A percentile compares a stretch with the other conserved stretches of the same genome.
These are phyloP conservation scores for Drechslerella stenobrocha DNA, from an alignment of 2,329 filamentous ascomycete genomes.

Conservation along the genomic window DNA sequence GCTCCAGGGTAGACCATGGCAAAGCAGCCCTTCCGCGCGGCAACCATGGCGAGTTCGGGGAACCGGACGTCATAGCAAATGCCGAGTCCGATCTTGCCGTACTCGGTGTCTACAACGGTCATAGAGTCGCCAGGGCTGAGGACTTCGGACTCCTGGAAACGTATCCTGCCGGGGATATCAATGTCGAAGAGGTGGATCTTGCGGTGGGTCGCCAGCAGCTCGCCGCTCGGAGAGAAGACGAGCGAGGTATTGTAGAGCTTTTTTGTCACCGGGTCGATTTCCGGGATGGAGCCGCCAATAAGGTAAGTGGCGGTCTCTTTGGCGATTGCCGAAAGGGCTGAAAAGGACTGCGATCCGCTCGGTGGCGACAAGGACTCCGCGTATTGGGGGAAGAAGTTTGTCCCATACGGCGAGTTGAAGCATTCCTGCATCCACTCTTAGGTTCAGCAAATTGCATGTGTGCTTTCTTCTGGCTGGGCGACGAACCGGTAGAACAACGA, in stretches of 20 bases:
- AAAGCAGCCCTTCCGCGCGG: constrained; percentile 83
- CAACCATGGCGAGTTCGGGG: constrained; percentile 87
- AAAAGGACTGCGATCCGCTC: constrained; percentile 77
- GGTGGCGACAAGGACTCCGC: constrained; percentile 83
- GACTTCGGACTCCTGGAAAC: constrained; percentile 86
- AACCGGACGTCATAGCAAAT: constrained; percentile 99
- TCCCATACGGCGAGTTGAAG: constrained; percentile 96
- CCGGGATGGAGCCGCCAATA: constrained; percentile 89
- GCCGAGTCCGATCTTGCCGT: constrained; percentile 81
- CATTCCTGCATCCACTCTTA: constrained; percentile 65
- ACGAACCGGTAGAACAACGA: constrained; percentile 75
- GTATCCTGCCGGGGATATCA: constrained; percentile 92
- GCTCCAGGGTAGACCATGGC: constrained; percentile 91
- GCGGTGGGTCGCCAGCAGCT: constrained; percentile 82
- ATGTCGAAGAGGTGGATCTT: constrained; percentile 99
- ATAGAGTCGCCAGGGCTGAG: constrained; percentile 81
- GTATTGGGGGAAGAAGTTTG: constrained; percentile 81
- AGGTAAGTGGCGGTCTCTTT: constrained; percentile 77
- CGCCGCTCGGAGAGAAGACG: constrained; percentile 75
- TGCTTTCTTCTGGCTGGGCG: neutral
- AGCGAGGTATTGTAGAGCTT: constrained; percentile 91
- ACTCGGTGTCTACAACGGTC: constrained; percentile 83
- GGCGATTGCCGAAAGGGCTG: constrained; percentile 79
- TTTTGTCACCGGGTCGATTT: constrained; percentile 65
- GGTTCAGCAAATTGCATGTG: neutral